Evolutionary conservation across 2,329 filamentous ascomycete species (phyloP), one percentile per base, ranked within the genome.

Genomic region (Colletotrichum theobromicola): DNA sequence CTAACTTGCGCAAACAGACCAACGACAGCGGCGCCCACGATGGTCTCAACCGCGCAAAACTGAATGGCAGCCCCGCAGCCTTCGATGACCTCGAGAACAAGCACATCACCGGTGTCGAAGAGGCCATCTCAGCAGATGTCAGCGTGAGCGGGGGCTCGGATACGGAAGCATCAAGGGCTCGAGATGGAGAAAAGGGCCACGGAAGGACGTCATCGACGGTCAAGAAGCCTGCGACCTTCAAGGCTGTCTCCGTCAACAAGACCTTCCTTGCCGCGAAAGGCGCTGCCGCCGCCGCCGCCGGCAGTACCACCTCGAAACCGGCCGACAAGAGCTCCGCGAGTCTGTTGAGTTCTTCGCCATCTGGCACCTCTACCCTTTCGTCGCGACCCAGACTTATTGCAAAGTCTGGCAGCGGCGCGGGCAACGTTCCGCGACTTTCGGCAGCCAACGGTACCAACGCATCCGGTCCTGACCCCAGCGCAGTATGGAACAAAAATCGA

Each of bases 401-500:
- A 69, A 96, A 96, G 82, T 91, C 92, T 10, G 93, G 91, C 32
- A 91, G 88, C 77, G 90, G 88, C 60, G 83, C 90, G 58, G 90
- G 90, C 77, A 87, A 89, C 21, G 83, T 84, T 18, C 83, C 87
- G 8, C 83, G 87, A 68, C 83, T 85, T 50, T 82, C 81, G 8
- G 79, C 81, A 9, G 78, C 88, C 79, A 93, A 91, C 79, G 90
- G 91, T 75, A 89, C 90, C 66, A 92, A 93, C 76, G 87, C 89
- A 21, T 81, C 89, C 75, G 92, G 91, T 30, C 93, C 94, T 16
- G 94, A 96, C 82, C 89, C 90, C 34, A 94, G 87, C 82, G 93
- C 90, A 67, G 94, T 97, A 53, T 97, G 95, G 95, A 97, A 97
- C 85, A 96, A 95, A 85, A 97, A 97, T 82, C 90, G 93, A 87